Percentiles rank a stretch among this genome's conserved stretches.
phyloP scores from a whole-genome alignment of 192 early-diverging fungal genomes.

The Rhizophagus clarus region DNA sequence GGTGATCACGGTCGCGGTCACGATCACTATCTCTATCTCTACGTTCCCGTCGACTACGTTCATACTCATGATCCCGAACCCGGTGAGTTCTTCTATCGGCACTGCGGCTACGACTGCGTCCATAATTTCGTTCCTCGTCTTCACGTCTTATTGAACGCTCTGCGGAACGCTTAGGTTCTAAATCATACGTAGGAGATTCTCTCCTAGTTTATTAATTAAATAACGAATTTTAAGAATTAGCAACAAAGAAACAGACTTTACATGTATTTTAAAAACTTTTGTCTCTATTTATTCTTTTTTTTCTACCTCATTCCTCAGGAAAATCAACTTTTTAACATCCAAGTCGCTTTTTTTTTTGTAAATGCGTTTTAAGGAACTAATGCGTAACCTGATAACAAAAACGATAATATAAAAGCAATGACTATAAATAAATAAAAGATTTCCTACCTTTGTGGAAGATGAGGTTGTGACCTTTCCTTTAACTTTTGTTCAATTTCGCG shows the following conservation, averaged over 20 bases:
- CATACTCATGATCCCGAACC: constrained; percentile 21
- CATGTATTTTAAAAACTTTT: constrained; percentile 21
- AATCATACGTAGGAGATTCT: constrained; percentile 28
- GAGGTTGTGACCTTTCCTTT: constrained; percentile 31
- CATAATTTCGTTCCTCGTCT: constrained; percentile 3
- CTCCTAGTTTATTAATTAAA: constrained; percentile 11
- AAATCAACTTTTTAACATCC: constrained; percentile 14
- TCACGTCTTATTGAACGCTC: constrained; percentile 9
- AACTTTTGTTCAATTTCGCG: constrained; percentile 72
- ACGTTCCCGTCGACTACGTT: constrained; percentile 10
- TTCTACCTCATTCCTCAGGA: constrained; percentile 34
- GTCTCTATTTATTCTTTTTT: constrained; percentile 13
- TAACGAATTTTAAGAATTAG: background rate
- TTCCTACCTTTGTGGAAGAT: constrained; percentile 24
- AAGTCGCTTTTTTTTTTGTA: constrained; percentile 14
- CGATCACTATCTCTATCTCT: constrained; percentile 5
- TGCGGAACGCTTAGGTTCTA: constrained; percentile 4
- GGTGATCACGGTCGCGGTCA: background rate
- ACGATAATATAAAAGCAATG: constrained; percentile 2
- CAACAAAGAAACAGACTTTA: background rate
- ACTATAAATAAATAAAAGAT: background rate
- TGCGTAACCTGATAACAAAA: constrained; percentile 6
- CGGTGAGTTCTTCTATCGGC: constrained; percentile 5
- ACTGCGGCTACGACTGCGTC: constrained; percentile 23
- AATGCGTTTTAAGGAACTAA: constrained; percentile 9